Percentiles rank a stretch among this genome's conserved stretches.
These are phyloP conservation scores for Diplodia intermedia DNA, from an alignment of 2,329 filamentous ascomycete genomes.

Conservation along the genomic window DNA sequence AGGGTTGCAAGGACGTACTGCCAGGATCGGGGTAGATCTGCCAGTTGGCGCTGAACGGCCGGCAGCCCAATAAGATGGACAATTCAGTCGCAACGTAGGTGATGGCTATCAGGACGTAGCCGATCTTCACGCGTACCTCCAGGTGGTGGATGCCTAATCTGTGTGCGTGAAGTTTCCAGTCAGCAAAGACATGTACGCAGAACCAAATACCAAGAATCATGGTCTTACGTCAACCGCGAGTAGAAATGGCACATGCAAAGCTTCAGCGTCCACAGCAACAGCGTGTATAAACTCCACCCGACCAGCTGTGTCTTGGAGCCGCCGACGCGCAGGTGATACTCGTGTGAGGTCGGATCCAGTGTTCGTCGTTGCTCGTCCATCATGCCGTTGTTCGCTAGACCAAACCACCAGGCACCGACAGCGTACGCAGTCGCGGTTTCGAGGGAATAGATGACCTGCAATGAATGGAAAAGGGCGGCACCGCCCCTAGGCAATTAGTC, in stretches of 20 bases:
- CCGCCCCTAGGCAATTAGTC: background rate
- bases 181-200: background rate
- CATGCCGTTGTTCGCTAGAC: constrained; percentile 65
- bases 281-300: constrained; percentile 61
- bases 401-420: constrained; percentile 57
- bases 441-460: constrained; percentile 58
- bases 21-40: constrained; percentile 65
- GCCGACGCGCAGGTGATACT: constrained; percentile 57
- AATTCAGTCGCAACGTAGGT: constrained; percentile 59
- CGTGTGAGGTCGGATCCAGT: constrained; percentile 53
- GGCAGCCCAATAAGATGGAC: constrained; percentile 60
- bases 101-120: constrained; percentile 56
- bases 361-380: constrained; percentile 57
- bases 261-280: constrained; percentile 61
- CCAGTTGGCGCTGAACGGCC: constrained; percentile 62
- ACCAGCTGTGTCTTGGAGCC: constrained; percentile 61
- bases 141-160: constrained; percentile 40
- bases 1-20: constrained; percentile 32
- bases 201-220: background rate
- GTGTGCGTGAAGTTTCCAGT: background rate
- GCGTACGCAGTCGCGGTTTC: constrained; percentile 60
- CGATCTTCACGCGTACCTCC: constrained; percentile 52
- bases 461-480: background rate
- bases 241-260: constrained; percentile 64
- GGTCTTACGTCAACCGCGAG: constrained; percentile 57